These are phyloP conservation scores for Penicillium waksmanii DNA, from an alignment of 495 filamentous ascomycete species.

Conservation along the genomic window DNA sequence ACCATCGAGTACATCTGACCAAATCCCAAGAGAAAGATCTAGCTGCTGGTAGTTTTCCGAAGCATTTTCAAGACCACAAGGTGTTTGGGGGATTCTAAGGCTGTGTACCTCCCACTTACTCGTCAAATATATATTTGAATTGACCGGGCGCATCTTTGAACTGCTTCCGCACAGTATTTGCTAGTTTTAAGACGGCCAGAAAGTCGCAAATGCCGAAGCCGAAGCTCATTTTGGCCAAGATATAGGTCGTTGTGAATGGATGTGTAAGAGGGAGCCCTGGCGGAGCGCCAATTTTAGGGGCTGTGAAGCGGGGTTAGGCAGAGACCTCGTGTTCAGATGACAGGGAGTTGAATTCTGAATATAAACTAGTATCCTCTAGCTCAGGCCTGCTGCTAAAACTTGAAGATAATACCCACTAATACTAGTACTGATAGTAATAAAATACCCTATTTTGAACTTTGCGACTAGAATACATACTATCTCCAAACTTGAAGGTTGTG, in stretches of 20 bases:
- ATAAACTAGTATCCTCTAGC: no score
- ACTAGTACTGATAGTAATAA: no score
- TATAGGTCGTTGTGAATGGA: not conserved
- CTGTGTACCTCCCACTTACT: not conserved
- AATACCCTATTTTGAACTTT: no score
- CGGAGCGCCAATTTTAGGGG: not conserved
- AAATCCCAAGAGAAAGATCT: not conserved
- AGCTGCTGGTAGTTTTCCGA: not conserved
- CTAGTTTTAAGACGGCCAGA: not conserved
- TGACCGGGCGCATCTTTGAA: not conserved
- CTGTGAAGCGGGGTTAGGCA: not conserved
- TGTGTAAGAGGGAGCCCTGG: not conserved
- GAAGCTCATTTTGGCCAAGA: not conserved
- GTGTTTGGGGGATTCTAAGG: not conserved
- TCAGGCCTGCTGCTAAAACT: no score
- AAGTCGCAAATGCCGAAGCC: not conserved
- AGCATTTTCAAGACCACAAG: not conserved
- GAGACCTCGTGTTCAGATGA: not conserved
- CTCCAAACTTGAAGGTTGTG: no score
- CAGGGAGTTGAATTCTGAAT: no score
- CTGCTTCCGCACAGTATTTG: not conserved
- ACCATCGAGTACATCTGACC: not conserved
- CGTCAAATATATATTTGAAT: not conserved
- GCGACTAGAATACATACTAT: no score
- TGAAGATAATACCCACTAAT: no score